Evolutionary conservation across 1,139 yeast species (phyloP).

Genomic region (Pichia sp.): DNA sequence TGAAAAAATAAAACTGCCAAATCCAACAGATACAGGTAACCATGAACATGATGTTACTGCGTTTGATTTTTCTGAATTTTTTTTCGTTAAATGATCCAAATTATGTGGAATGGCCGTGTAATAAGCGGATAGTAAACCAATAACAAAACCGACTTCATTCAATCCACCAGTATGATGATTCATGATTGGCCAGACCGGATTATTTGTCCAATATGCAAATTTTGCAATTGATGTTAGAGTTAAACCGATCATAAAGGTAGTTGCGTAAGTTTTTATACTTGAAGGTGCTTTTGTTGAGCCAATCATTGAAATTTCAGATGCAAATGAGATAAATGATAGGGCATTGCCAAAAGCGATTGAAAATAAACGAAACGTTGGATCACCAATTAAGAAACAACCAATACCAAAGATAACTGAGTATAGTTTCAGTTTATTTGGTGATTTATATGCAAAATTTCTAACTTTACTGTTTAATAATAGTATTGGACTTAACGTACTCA

Average conservation of each 20-base stretch:
- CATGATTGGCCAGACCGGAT: slow-evolving; percentile 96
- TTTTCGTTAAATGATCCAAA: slow-evolving; percentile 7
- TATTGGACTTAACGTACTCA: slow-evolving; percentile 41
- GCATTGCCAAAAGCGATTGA: slow-evolving; percentile 61
- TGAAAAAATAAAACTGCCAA: slow-evolving; percentile 72
- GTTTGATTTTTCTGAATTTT: background rate
- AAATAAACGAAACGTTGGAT: slow-evolving; percentile 65
- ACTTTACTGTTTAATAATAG: slow-evolving; percentile 51
- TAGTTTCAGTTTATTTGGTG: slow-evolving; percentile 49
- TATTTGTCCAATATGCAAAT: slow-evolving; percentile 71
- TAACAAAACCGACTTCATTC: slow-evolving; percentile 61
- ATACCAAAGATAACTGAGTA: slow-evolving; percentile 63
- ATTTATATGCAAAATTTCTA: slow-evolving; percentile 33
- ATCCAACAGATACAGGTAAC: slow-evolving; percentile 55
- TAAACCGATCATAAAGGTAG: slow-evolving; percentile 68
- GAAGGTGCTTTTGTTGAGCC: slow-evolving; percentile 37
- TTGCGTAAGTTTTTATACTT: slow-evolving; percentile 44
- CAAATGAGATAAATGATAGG: slow-evolving; percentile 54
- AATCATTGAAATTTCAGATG: slow-evolving; percentile 46
- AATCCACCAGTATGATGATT: slow-evolving; percentile 80
- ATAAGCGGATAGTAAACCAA: slow-evolving; percentile 62
- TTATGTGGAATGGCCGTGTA: slow-evolving; percentile 36
- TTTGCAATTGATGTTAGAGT: slow-evolving; percentile 68
- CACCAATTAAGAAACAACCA: slow-evolving; percentile 62
- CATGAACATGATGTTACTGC: background rate